A percentile compares a stretch with the other conserved stretches of the same genome.
phyloP scores from a whole-genome alignment of 352 stramenopile species.

The Phytophthora nicotianae region DNA sequence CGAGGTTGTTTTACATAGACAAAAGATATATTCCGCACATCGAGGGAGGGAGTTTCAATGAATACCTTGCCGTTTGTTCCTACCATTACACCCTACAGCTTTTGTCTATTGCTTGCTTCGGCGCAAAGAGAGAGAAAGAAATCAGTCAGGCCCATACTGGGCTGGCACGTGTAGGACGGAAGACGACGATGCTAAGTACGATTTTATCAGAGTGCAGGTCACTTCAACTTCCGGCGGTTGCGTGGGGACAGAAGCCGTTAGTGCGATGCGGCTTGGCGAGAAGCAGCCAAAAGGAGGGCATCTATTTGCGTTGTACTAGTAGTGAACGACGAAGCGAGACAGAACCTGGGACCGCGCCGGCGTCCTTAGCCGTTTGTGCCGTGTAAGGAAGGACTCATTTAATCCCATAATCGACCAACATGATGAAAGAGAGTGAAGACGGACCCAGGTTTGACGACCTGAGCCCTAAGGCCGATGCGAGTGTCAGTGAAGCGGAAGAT shows the following conservation, averaged over 20 bases:
- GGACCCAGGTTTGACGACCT: constrained; percentile 7
- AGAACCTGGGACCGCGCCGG: background rate
- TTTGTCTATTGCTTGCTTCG: no score
- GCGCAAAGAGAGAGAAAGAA: background rate
- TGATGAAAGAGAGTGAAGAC: constrained; percentile 30
- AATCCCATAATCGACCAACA: constrained; percentile 1
- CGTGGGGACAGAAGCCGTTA: constrained; percentile 19
- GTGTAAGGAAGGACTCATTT: constrained; percentile 1
- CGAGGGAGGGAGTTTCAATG: constrained; percentile 42
- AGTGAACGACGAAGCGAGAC: background rate
- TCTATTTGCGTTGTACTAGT: constrained; percentile 32
- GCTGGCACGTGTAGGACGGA: background rate
- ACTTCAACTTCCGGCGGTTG: constrained; percentile 34
- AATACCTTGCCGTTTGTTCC: constrained; percentile 42
- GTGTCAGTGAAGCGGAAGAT: constrained; percentile 11
- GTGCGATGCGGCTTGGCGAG: constrained; percentile 6
- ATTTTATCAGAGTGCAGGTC: constrained; percentile 22
- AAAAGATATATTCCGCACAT: constrained; percentile 50
- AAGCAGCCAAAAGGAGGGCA: background rate
- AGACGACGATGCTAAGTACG: constrained; percentile 10
- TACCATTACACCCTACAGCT: background rate
- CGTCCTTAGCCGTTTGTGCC: background rate
- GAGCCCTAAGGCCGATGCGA: background rate
- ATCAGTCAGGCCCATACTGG: background rate
- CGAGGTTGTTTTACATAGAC: constrained; percentile 55